Conservation (phyloP, 2,329 filamentous ascomycete genomes). For the Pseudocercospora fuligena region DNA sequence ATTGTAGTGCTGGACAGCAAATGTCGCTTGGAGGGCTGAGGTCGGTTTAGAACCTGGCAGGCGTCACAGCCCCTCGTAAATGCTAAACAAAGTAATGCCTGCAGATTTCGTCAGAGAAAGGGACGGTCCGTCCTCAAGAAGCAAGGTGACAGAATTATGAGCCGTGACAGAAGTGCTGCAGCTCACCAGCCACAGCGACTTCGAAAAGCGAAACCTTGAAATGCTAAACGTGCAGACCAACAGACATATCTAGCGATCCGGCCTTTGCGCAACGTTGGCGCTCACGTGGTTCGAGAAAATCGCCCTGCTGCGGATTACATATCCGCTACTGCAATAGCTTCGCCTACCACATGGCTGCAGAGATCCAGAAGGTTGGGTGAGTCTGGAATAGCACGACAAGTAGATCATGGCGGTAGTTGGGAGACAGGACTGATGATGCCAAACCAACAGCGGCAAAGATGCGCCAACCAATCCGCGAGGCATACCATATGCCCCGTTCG, state of each 20-base stretch:
- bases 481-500: conserved; percentile 82
- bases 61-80: neutral
- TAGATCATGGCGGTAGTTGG: neutral
- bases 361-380: conserved; percentile 21
- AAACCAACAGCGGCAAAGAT: conserved; percentile 42
- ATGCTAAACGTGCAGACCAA: neutral
- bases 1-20: too few relatives aligned
- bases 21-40: neutral
- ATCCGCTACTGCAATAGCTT: conserved; percentile 3
- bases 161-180: neutral
- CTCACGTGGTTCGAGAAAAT: neutral
- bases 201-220: neutral
- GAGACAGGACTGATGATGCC: neutral
- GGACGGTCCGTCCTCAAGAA: neutral
- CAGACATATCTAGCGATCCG: neutral
- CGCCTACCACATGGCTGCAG: conserved; percentile 10
- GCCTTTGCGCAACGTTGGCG: neutral
- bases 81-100: neutral
- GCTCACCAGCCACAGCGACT: neutral
- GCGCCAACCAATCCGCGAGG: conserved; percentile 75
- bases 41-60: neutral
- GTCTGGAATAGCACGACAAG: conserved; percentile 7
- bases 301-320: conserved; percentile 4
- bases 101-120: neutral
- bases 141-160: neutral